Percentiles rank a stretch among this genome's conserved stretches.
Conservation (phyloP, 2,329 filamentous ascomycete species). For the Hypoxylon rubiginosum region DNA sequence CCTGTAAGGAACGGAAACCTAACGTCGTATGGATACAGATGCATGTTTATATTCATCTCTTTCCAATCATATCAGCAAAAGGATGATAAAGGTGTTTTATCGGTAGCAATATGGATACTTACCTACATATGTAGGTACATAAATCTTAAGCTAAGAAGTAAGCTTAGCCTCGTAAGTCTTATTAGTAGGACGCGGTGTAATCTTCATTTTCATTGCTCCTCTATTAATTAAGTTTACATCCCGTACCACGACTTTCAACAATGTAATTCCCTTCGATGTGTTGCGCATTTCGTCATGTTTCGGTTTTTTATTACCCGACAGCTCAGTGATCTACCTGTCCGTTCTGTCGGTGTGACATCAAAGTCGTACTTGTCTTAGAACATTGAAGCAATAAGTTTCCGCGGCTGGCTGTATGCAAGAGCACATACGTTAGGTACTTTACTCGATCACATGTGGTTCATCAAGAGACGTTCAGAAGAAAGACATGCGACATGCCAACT, state of each 20-base stretch:
- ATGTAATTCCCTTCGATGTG: not conserved
- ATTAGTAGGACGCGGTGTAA: not conserved
- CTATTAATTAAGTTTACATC: not conserved
- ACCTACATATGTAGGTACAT: not conserved
- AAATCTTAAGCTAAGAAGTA: not conserved
- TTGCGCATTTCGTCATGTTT: not conserved
- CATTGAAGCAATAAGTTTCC: not conserved
- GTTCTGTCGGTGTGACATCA: not conserved
- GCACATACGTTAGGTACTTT: too few species aligned
- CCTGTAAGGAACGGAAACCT: constrained; percentile 15
- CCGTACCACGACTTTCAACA: not conserved
- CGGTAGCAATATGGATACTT: not conserved
- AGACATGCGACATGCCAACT: not conserved
- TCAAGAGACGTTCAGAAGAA: not conserved
- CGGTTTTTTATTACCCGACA: not conserved
- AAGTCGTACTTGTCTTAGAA: not conserved
- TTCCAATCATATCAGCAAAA: too few species aligned
- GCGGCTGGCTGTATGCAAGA: not conserved
- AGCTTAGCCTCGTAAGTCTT: not conserved
- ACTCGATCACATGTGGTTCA: not conserved
- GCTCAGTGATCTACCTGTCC: not conserved
- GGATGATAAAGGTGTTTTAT: not conserved
- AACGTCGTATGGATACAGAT: constrained; percentile 15
- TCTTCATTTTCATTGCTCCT: not conserved
- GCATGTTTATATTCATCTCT: constrained; percentile 3